These are phyloP conservation scores for Fusarium buharicum DNA, from an alignment of 2,329 filamentous ascomycete species.

Conservation along the genomic window DNA sequence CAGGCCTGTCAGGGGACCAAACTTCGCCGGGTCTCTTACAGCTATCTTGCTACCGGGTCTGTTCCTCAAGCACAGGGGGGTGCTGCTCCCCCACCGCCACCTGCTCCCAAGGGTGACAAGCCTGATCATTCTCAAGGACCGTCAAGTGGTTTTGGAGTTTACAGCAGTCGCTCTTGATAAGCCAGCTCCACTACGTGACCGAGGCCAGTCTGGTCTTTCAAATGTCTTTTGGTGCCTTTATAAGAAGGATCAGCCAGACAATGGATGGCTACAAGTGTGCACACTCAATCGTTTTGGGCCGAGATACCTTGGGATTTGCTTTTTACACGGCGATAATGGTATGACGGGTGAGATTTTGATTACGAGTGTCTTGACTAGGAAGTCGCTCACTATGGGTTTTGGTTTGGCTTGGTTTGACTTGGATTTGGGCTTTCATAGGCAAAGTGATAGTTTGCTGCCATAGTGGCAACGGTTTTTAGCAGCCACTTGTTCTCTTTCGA, in stretches of 20 bases:
- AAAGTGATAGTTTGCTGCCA: constrained; percentile 2
- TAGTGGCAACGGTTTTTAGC: neutral
- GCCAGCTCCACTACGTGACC: neutral
- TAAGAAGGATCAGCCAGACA: constrained; percentile 22
- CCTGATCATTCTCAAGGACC: constrained; percentile 25
- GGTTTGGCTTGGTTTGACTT: neutral
- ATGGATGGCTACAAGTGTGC: constrained; percentile 28
- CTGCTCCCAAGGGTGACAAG: constrained; percentile 27
- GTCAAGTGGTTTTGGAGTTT: constrained; percentile 29
- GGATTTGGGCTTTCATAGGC: neutral
- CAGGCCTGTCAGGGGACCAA: constrained; percentile 42
- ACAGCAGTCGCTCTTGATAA: constrained; percentile 16
- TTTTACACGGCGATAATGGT: constrained; percentile 1
- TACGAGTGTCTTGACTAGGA: constrained; percentile 3
- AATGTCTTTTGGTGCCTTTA: constrained; percentile 40
- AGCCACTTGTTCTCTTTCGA: constrained; percentile 10
- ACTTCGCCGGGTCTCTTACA: constrained; percentile 37
- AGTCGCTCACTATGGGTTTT: constrained; percentile 22
- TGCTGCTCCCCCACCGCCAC: constrained; percentile 24
- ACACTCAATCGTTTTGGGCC: constrained; percentile 16
- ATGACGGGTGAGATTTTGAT: neutral
- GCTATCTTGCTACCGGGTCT: constrained; percentile 30
- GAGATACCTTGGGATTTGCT: constrained; percentile 32
- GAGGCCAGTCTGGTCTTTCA: constrained; percentile 12
- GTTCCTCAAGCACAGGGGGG: constrained; percentile 17